phyloP scores from a whole-genome alignment of 176 grass and related monocot genomes.

The Paspalum notatum region DNA sequence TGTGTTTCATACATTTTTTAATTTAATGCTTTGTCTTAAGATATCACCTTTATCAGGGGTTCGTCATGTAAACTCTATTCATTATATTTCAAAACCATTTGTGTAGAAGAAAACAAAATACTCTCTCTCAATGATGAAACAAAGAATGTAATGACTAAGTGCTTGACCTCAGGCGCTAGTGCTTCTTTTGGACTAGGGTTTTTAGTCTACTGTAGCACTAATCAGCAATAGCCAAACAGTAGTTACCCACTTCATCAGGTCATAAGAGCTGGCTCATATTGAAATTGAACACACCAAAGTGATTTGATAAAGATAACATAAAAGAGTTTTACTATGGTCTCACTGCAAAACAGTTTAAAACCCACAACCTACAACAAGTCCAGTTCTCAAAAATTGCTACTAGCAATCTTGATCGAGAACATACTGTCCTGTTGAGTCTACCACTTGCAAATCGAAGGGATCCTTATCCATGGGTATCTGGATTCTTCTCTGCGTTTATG shows the following conservation, averaged over 20 bases:
- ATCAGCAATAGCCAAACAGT: conserved; percentile 8
- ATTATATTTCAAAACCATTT: too few relatives aligned
- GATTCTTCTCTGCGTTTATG: conserved; percentile 28
- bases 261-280: conserved; percentile 20
- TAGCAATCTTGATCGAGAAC: conserved; percentile 28
- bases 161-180: neutral
- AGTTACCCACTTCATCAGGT: neutral
- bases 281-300: neutral
- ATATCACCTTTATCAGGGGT: neutral
- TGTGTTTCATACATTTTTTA: conserved; percentile 16
- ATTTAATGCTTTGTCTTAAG: neutral
- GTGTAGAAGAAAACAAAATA: neutral
- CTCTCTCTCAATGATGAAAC: neutral
- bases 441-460: conserved; percentile 23
- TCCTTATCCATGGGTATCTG: neutral
- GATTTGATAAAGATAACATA: conserved; percentile 20
- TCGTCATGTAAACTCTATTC: conserved; percentile 5
- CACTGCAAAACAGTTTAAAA: neutral
- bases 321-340: neutral
- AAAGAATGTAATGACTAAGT: neutral
- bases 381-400: neutral
- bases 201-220: conserved; percentile 20
- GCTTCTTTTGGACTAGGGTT: conserved; percentile 12
- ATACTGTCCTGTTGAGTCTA: neutral
- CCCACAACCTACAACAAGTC: neutral